Percentiles rank a stretch among this genome's conserved stretches.
These are phyloP conservation scores for Pleurostoma richardsiae DNA, from an alignment of 2,329 filamentous ascomycete species.

Conservation along the genomic window DNA sequence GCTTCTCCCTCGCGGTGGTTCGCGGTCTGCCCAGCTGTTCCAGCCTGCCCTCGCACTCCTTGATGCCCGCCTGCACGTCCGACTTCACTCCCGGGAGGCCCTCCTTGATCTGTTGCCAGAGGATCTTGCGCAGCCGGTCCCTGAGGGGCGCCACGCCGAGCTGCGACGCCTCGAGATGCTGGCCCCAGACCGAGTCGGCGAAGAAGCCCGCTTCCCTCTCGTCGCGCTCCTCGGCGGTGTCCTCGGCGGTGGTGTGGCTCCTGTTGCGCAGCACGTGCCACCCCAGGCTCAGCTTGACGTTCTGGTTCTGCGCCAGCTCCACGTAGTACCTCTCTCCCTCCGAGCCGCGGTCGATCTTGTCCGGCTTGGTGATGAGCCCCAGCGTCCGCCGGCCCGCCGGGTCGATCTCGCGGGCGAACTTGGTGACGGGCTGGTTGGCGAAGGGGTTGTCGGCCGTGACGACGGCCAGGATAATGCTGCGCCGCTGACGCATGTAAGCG, in stretches of 20 bases:
- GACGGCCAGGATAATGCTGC: slow-evolving; percentile 57
- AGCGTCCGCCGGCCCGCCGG: slow-evolving; percentile 35
- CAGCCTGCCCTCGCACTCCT: slow-evolving; percentile 29
- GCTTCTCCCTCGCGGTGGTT: slow-evolving; percentile 30
- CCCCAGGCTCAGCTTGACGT: slow-evolving; percentile 41
- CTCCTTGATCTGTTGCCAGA: slow-evolving; percentile 38
- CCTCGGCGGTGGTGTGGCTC: slow-evolving; percentile 27
- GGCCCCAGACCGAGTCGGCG: slow-evolving; percentile 29
- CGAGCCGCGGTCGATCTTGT: slow-evolving; percentile 29
- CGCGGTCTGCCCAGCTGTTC: slow-evolving; percentile 43
- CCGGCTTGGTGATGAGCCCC: slow-evolving; percentile 55
- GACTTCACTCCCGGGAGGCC: slow-evolving; percentile 39
- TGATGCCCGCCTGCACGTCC: slow-evolving; percentile 32
- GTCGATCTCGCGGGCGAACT: slow-evolving; percentile 34
- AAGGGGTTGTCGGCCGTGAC: slow-evolving; percentile 52
- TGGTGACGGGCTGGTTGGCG: slow-evolving; percentile 53
- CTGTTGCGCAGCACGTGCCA: slow-evolving; percentile 49
- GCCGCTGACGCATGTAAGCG: slow-evolving; percentile 48
- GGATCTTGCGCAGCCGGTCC: slow-evolving; percentile 42
- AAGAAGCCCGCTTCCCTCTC: slow-evolving; percentile 37
- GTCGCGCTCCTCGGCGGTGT: slow-evolving; percentile 28
- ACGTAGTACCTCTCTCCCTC: slow-evolving; percentile 32
- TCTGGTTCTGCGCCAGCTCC: slow-evolving; percentile 36
- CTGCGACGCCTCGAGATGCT: slow-evolving; percentile 19
- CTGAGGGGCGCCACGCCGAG: slow-evolving; percentile 45